These are phyloP conservation scores for Ustilago sp. DNA, from an alignment of 1,284 basidiomycete genomes.

Conservation along the genomic window DNA sequence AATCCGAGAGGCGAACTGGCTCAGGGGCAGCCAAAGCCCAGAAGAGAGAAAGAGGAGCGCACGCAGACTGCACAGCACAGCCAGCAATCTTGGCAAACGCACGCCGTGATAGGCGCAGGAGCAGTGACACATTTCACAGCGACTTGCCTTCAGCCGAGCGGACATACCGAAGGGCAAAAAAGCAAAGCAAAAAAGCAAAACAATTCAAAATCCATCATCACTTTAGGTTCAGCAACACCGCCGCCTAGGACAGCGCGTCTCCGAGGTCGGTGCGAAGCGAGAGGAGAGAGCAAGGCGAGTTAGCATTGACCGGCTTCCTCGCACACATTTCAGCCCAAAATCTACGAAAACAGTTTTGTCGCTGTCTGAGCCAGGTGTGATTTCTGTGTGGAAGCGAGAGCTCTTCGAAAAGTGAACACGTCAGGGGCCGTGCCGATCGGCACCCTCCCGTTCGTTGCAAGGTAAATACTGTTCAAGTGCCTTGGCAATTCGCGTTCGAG, in stretches of 20 bases:
- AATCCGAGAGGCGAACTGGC: neutral
- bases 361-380: no score
- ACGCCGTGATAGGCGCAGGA: constrained; percentile 17
- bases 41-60: neutral
- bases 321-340: neutral
- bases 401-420: neutral
- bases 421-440: constrained; percentile 1
- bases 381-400: neutral
- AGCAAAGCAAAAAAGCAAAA: neutral
- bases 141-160: constrained; percentile 5
- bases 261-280: neutral
- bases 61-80: constrained; percentile 10
- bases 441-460: neutral
- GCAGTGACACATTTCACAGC: neutral
- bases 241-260: neutral
- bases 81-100: constrained; percentile 1
- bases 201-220: neutral
- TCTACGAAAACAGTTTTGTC: neutral
- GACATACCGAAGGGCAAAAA: neutral
- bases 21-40: constrained; percentile 3
- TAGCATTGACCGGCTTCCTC: neutral
- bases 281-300: no score
- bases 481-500: neutral
- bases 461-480: neutral
- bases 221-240: neutral